Conservation (phyloP, 768 basidiomycete genomes). For the Suillus decipiens region DNA sequence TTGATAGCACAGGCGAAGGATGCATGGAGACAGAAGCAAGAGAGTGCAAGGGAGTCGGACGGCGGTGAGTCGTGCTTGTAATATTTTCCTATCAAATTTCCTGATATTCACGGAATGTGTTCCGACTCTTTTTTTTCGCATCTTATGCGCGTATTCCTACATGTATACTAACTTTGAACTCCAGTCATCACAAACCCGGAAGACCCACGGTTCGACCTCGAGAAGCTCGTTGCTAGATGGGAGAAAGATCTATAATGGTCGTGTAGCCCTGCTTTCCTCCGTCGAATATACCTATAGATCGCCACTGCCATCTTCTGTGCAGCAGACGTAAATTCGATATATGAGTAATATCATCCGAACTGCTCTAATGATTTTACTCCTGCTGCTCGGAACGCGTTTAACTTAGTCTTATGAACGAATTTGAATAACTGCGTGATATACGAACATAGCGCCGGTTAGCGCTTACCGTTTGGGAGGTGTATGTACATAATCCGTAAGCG, state of each 20-base stretch:
- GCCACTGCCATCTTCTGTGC: conserved; percentile 10
- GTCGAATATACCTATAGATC: conserved; percentile 31
- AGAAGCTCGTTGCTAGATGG: conserved; percentile 80
- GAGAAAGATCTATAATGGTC: conserved; percentile 66
- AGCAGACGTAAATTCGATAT: background rate
- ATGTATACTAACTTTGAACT: conserved; percentile 13
- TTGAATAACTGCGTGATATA: background rate
- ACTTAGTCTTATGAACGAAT: background rate
- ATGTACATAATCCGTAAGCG: background rate
- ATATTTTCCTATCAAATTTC: background rate
- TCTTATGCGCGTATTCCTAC: background rate
- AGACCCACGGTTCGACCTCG: conserved; percentile 93
- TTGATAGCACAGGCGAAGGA: conserved; percentile 86
- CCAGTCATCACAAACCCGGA: conserved; percentile 92
- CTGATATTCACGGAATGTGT: background rate
- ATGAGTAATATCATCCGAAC: background rate
- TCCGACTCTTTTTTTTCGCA: conserved; percentile 8
- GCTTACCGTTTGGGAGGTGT: background rate
- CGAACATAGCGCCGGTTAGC: background rate
- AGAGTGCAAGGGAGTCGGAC: conserved; percentile 44
- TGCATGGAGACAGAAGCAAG: conserved; percentile 84
- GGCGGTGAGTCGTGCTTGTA: conserved; percentile 50
- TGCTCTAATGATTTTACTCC: background rate
- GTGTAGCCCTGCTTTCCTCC: conserved; percentile 21
- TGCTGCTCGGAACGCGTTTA: background rate